Evolutionary conservation across 2,329 filamentous ascomycete genomes (phyloP), one percentile per base, ranked within the genome.

Genomic region (Akanthomyces lecanii): DNA sequence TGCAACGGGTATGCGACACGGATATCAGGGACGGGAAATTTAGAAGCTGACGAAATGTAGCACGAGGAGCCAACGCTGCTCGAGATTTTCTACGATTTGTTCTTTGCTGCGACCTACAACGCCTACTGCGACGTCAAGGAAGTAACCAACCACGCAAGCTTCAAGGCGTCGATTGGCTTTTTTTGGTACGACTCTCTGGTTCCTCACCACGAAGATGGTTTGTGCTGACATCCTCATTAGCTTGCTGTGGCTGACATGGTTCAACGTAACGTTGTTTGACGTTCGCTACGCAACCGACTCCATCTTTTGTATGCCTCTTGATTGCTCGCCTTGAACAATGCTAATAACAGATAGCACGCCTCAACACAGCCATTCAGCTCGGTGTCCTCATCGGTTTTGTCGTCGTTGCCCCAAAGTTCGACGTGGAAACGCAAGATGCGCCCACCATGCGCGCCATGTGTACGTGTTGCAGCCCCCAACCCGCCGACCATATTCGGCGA

Each of bases 191-290:
- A n/a, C 6, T 44, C 2, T 3, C 8, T n/a, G 10, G 14, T 36
- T 18, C 36, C 18, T 10, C 44, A 36, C 30, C 56, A 5, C 5
- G 14, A 28, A 7, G 21, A 18, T 3, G 2, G 12, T 10, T 16
- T 16, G 0, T n/a, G 7, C 50, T 54, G 18, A 62, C 50, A 36
- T 5, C 38, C 1, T 40, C 36, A 7, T 10, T 40, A 78, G 82
- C 23, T 76, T 89, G 23, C 75, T 89, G 5, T 89, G 86, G 87
- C 82, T 87, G 64, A 88, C 84, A 21, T 89, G 87, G 87, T 80
- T 88, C 38, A 78, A 86, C 64, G 82, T 85, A n/a, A 81, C 82
- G 8, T 73, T 89, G 1, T 88, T 86, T 71, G 87, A 90, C 71
- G 82, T 89, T 44, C 85, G 87, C 0, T 89, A 88, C 69, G 81